Evolutionary conservation across 2,329 filamentous ascomycete genomes (phyloP).

Genomic region (Calonectria naviculata): DNA sequence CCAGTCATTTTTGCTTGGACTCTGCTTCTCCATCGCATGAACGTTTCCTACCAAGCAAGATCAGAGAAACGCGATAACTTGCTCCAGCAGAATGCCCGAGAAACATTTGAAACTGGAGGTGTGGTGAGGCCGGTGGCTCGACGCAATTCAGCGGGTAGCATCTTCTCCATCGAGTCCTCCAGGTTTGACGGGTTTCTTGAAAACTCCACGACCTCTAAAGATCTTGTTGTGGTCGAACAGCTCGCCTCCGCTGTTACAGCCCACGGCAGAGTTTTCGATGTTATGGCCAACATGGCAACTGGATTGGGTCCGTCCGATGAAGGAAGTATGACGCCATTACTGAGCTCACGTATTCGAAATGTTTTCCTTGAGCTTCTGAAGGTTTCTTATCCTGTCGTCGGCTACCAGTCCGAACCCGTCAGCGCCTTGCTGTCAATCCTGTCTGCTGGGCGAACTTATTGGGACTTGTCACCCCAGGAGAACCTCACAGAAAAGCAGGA

Average conservation of each 20-base stretch:
- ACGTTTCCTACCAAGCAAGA: constrained; percentile 69
- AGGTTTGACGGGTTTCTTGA: constrained; percentile 69
- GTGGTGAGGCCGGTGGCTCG: constrained; percentile 54
- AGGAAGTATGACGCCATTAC: constrained; percentile 62
- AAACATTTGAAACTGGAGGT: constrained; percentile 64
- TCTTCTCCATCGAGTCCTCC: constrained; percentile 70
- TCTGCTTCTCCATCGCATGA: constrained; percentile 77
- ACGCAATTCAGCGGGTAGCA: constrained; percentile 70
- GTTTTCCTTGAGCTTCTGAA: constrained; percentile 78
- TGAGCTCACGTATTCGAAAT: constrained; percentile 72
- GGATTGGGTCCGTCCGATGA: constrained; percentile 57
- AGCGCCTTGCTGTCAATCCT: constrained; percentile 74
- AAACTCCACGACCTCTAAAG: constrained; percentile 60
- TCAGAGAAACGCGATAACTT: constrained; percentile 70
- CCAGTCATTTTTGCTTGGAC: constrained; percentile 87
- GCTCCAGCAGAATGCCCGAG: constrained; percentile 68
- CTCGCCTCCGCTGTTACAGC: constrained; percentile 62
- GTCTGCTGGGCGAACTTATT: constrained; percentile 63
- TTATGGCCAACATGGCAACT: constrained; percentile 62
- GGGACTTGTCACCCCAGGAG: constrained; percentile 58
- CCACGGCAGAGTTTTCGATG: constrained; percentile 63
- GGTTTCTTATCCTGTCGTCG: constrained; percentile 72
- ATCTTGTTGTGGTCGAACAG: constrained; percentile 61
- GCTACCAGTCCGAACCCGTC: constrained; percentile 79
- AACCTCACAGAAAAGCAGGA: constrained; percentile 47